Conservation (phyloP, 352 stramenopile species). For the Stramenopiles sp. region DNA sequence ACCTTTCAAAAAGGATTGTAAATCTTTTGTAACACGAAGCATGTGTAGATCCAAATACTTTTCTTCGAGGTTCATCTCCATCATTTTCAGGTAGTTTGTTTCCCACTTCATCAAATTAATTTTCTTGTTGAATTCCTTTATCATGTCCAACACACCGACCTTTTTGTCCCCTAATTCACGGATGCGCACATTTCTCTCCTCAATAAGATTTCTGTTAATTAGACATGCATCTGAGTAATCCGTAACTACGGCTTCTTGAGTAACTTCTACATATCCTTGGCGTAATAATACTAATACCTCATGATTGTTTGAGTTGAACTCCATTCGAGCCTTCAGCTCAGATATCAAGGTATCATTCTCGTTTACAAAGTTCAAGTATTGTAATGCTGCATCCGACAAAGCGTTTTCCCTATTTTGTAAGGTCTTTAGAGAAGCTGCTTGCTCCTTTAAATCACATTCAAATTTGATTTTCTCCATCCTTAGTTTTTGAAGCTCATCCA, state of each 20-base stretch:
- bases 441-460: too few species aligned
- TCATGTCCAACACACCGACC: slow-evolving; percentile 50
- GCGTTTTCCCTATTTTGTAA: too few species aligned
- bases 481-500: too few species aligned
- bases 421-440: too few species aligned
- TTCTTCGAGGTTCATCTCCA: slow-evolving; percentile 61
- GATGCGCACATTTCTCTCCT: slow-evolving; percentile 62
- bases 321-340: too few species aligned
- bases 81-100: slow-evolving; percentile 45
- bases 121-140: slow-evolving; percentile 75
- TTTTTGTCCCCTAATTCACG: slow-evolving; percentile 56
- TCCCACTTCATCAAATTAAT: slow-evolving; percentile 85
- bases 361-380: too few species aligned
- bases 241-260: slow-evolving; percentile 32
- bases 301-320: slow-evolving; percentile 33
- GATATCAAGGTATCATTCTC: too few species aligned
- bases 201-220: slow-evolving; percentile 46
- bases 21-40: slow-evolving; percentile 67
- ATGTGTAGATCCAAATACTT: slow-evolving; percentile 75
- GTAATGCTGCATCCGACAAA: too few species aligned
- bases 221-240: slow-evolving; percentile 41
- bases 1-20: slow-evolving; percentile 65
- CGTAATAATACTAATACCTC: slow-evolving; percentile 62
- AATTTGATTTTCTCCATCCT: too few species aligned
- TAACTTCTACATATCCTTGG: slow-evolving; percentile 66